Conservation (phyloP, 192 early-diverging fungal genomes). For the Backusella macrospora region DNA sequence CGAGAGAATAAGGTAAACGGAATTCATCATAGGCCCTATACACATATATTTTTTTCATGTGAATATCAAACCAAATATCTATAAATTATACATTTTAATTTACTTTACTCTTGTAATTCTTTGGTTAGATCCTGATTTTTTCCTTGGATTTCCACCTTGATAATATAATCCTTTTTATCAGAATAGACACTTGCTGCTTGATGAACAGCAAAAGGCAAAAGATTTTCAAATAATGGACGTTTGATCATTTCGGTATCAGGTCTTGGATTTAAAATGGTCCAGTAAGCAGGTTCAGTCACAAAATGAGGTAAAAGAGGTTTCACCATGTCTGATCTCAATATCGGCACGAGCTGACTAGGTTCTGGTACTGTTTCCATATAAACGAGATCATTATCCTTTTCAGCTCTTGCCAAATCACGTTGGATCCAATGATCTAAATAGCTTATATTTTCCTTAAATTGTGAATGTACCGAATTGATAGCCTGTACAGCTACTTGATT, state of each 20-base stretch:
- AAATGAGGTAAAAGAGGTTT: conserved; percentile 53
- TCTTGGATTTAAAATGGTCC: background rate
- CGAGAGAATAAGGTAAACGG: conserved; percentile 38
- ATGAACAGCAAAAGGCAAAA: conserved; percentile 93
- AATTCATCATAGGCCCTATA: conserved; percentile 28
- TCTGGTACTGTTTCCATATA: conserved; percentile 82
- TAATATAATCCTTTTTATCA: conserved; percentile 76
- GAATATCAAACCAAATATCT: background rate
- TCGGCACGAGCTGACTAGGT: conserved; percentile 53
- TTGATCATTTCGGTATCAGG: conserved; percentile 41
- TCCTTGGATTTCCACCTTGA: conserved; percentile 64
- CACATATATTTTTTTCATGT: background rate
- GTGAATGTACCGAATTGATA: conserved; percentile 28
- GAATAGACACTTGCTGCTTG: conserved; percentile 86
- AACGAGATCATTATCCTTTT: conserved; percentile 91
- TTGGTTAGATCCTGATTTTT: conserved; percentile 63
- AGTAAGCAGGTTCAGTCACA: conserved; percentile 44
- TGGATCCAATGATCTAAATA: conserved; percentile 26
- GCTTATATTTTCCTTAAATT: conserved; percentile 22
- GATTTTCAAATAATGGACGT: conserved; percentile 71
- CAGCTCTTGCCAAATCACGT: conserved; percentile 51
- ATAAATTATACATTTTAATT: background rate
- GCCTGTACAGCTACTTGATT: conserved; percentile 28
- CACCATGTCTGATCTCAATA: conserved; percentile 76
- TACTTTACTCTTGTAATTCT: conserved; percentile 21